Conservation (phyloP, 23 red algal genomes). For the Gracilariopsis chorda region DNA sequence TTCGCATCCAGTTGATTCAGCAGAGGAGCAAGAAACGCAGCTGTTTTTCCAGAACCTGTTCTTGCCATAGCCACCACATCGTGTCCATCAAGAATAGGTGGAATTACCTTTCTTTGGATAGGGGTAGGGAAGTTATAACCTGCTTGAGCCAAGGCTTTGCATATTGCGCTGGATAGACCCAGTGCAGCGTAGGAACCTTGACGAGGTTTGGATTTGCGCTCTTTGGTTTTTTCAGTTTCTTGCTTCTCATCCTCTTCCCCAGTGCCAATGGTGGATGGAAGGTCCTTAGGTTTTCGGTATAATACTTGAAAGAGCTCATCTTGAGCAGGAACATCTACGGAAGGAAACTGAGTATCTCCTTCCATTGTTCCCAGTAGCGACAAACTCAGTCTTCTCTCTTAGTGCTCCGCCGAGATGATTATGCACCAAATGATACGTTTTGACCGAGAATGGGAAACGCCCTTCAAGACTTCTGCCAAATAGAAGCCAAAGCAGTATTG, state of each 20-base stretch:
- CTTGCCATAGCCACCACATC: conserved; percentile 98
- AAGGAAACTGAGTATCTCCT: background rate
- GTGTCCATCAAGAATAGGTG: conserved; percentile 68
- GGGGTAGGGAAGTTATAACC: conserved; percentile 96
- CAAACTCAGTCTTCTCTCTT: too few species aligned
- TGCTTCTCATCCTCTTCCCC: background rate
- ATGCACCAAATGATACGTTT: too few species aligned
- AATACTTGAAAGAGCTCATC: conserved; percentile 39
- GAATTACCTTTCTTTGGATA: conserved; percentile 90
- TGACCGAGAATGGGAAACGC: too few species aligned
- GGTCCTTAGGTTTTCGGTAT: background rate
- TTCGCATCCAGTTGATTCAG: conserved; percentile 59
- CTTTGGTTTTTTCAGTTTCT: background rate
- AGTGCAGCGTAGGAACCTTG: conserved; percentile 74
- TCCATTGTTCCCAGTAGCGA: too few species aligned
- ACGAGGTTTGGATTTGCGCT: conserved; percentile 32
- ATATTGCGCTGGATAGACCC: conserved; percentile 60
- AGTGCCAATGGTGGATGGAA: too few species aligned
- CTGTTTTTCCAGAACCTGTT: conserved; percentile 98
- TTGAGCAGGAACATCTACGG: background rate
- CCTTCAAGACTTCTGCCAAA: too few species aligned
- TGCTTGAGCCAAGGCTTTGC: conserved; percentile 41
- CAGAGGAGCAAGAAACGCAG: conserved; percentile 87
- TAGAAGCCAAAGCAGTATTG: too few species aligned
- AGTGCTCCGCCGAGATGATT: too few species aligned